These are phyloP conservation scores for Cryomyces minteri DNA, from an alignment of 495 filamentous ascomycete species.

Conservation along the genomic window DNA sequence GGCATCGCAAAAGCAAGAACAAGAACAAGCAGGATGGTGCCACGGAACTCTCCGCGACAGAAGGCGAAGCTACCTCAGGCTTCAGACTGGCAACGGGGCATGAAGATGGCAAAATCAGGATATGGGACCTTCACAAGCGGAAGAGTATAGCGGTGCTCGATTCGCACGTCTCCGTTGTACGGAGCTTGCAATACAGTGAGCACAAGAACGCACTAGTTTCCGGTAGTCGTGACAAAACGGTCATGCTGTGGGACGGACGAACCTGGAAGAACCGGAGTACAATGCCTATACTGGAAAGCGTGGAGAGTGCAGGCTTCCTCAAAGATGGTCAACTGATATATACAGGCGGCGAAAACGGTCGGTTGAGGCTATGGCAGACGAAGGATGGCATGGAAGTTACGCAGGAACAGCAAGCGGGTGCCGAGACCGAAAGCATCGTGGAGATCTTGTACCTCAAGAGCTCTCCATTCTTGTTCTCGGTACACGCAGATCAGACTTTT, in stretches of 20 bases:
- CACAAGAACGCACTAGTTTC: constrained; percentile 59
- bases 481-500: constrained; percentile 81
- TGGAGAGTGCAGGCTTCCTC: constrained; percentile 73
- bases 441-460: constrained; percentile 42
- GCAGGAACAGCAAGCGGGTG: constrained; percentile 39
- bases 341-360: constrained; percentile 74
- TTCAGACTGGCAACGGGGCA: constrained; percentile 79
- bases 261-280: constrained; percentile 74
- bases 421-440: constrained; percentile 62
- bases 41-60: constrained; percentile 21
- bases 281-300: constrained; percentile 65
- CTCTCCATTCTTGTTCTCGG: constrained; percentile 51
- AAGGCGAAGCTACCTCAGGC: constrained; percentile 25
- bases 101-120: constrained; percentile 77
- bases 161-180: constrained; percentile 84
- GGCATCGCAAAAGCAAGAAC: constrained; percentile 26
- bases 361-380: constrained; percentile 65
- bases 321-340: constrained; percentile 48
- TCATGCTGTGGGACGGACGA: constrained; percentile 72
- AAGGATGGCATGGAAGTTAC: constrained; percentile 63
- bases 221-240: constrained; percentile 87
- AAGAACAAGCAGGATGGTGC: constrained; percentile 28
- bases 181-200: constrained; percentile 60
- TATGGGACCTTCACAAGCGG: constrained; percentile 82
- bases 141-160: constrained; percentile 62